Conservation (phyloP, 768 basidiomycete genomes). For the Leccinum broughii region DNA sequence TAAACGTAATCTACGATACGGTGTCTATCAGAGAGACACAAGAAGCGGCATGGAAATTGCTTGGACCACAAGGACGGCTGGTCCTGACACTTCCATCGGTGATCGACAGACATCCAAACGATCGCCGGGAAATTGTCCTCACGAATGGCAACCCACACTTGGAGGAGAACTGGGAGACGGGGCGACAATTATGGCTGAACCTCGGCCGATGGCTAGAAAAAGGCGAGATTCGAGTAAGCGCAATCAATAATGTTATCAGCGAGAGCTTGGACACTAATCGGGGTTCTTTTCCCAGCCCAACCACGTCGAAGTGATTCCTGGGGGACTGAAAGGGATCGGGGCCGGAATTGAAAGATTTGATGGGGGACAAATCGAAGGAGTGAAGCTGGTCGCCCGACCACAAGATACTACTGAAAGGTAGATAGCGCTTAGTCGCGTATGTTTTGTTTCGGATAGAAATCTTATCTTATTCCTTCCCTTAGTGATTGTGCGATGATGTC, state of each 20-base stretch:
- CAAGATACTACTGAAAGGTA: slow-evolving; percentile 45
- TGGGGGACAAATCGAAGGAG: slow-evolving; percentile 42
- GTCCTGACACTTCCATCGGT: slow-evolving; percentile 36
- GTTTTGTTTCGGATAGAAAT: slow-evolving; percentile 25
- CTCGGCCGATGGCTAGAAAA: slow-evolving; percentile 32
- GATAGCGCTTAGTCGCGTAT: slow-evolving; percentile 22
- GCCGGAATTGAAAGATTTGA: slow-evolving; percentile 44
- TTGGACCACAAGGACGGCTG: slow-evolving; percentile 40
- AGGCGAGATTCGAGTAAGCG: slow-evolving; percentile 33
- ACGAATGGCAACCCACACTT: slow-evolving; percentile 35
- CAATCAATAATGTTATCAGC: neutral
- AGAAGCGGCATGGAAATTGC: slow-evolving; percentile 35
- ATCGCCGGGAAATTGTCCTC: slow-evolving; percentile 32
- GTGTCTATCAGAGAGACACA: slow-evolving; percentile 42
- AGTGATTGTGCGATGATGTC: slow-evolving; percentile 26
- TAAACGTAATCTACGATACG: slow-evolving; percentile 40
- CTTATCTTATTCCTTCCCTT: slow-evolving; percentile 20
- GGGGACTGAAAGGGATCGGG: slow-evolving; percentile 44
- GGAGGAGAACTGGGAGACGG: slow-evolving; percentile 36
- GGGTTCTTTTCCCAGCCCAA: slow-evolving; percentile 38
- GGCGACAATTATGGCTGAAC: slow-evolving; percentile 32
- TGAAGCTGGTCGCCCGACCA: slow-evolving; percentile 45
- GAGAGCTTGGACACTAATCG: neutral
- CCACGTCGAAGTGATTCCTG: slow-evolving; percentile 40
- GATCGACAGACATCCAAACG: slow-evolving; percentile 27